Evolutionary conservation across 164 flowering plant species (phyloP).

Genomic region (Brasenia schreberi): DNA sequence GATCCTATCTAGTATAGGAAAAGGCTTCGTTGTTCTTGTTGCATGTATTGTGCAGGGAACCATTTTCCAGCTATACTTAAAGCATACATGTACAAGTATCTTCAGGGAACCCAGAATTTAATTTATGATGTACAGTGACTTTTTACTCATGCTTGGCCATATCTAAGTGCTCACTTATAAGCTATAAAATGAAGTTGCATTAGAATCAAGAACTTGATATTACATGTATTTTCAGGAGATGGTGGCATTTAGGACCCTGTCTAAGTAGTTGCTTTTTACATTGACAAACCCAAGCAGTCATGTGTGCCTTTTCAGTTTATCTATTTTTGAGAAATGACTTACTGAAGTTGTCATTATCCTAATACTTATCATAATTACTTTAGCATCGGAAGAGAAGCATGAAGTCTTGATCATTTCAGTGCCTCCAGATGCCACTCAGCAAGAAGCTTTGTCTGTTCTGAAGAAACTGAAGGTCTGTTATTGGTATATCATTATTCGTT

Average conservation of each 20-base stretch:
- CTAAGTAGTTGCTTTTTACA: not conserved
- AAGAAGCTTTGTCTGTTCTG: slow-evolving; percentile 51
- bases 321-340: not conserved
- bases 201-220: too few relatives aligned
- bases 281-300: not conserved
- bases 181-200: too few relatives aligned
- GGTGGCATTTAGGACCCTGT: not conserved
- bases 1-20: too few relatives aligned
- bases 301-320: not conserved
- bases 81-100: too few relatives aligned
- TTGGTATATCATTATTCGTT: slow-evolving; percentile 1
- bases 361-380: not conserved
- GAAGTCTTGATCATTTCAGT: slow-evolving; percentile 33
- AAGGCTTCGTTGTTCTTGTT: too few relatives aligned
- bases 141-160: too few relatives aligned
- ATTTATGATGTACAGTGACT: not conserved
- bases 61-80: too few relatives aligned
- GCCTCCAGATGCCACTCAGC: slow-evolving; percentile 59
- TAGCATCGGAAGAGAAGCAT: slow-evolving; percentile 18
- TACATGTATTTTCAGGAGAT: too few relatives aligned
- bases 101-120: too few relatives aligned
- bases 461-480: slow-evolving; percentile 71
- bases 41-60: too few relatives aligned
- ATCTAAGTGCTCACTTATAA: too few relatives aligned
- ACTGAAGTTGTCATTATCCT: too few relatives aligned